Conservation (phyloP, 129 eudicot species). For the Calendula officinalis region DNA sequence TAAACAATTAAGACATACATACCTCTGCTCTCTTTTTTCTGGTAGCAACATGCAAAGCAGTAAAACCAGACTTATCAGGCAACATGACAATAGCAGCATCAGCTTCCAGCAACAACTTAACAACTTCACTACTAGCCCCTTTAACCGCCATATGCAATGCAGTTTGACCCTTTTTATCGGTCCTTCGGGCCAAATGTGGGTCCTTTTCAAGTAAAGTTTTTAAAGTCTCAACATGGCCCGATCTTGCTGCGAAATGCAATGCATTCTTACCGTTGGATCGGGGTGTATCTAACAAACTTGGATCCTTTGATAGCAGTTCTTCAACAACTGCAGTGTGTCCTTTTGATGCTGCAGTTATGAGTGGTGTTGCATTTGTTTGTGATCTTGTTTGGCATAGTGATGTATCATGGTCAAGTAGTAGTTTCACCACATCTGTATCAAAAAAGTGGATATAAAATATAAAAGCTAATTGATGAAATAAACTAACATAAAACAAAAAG, state of each 20-base stretch:
- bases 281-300: slow-evolving; percentile 45
- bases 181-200: slow-evolving; percentile 58
- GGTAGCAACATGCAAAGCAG: slow-evolving; percentile 87
- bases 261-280: slow-evolving; percentile 74
- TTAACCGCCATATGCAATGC: slow-evolving; percentile 88
- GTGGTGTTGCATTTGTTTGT: slow-evolving; percentile 63
- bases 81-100: slow-evolving; percentile 72
- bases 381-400: slow-evolving; percentile 57
- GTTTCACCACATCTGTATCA: slow-evolving; percentile 59
- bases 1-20: slow-evolving; percentile 21
- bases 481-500: too few species aligned
- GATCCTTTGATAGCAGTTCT: slow-evolving; percentile 58
- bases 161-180: slow-evolving; percentile 80
- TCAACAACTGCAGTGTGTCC: slow-evolving; percentile 69
- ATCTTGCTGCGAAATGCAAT: slow-evolving; percentile 69
- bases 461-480: too few species aligned
- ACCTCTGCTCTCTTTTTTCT: slow-evolving; percentile 80
- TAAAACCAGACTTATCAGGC: slow-evolving; percentile 68
- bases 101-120: slow-evolving; percentile 59
- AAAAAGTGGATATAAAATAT: too few species aligned
- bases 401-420: slow-evolving; percentile 61
- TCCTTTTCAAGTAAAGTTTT: slow-evolving; percentile 59
- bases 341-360: slow-evolving; percentile 64
- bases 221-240: slow-evolving; percentile 67
- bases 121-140: slow-evolving; percentile 61